Evolutionary conservation across 345 rosid genomes (phyloP).

Genomic region (Eucalyptus cladocalyx): DNA sequence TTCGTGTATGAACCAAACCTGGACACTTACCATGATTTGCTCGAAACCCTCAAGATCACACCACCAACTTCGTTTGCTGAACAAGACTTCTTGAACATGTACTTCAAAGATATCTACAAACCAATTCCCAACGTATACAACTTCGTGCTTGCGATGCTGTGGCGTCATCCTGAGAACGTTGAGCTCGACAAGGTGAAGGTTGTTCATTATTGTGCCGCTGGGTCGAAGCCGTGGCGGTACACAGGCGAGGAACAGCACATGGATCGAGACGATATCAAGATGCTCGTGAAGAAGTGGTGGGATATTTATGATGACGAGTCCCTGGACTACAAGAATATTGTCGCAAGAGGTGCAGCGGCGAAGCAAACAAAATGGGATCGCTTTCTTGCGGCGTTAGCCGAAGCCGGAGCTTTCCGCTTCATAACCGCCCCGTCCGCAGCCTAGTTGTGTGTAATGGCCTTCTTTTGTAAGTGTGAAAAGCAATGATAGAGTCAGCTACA

Average conservation of each 20-base stretch:
- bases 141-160: constrained; percentile 29
- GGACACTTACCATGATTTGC: constrained; percentile 7
- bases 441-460: not conserved
- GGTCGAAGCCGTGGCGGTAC: constrained; percentile 40
- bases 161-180: constrained; percentile 36
- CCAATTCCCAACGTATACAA: constrained; percentile 20
- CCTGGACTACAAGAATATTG: constrained; percentile 10
- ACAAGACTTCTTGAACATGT: constrained; percentile 39
- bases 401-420: constrained; percentile 11
- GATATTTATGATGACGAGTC: constrained; percentile 27
- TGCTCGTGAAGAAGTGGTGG: constrained; percentile 30
- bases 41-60: constrained; percentile 11
- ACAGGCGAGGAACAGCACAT: constrained; percentile 34
- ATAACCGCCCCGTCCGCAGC: constrained; percentile 27
- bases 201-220: constrained; percentile 34
- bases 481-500: not conserved
- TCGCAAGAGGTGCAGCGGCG: not conserved
- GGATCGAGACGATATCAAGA: constrained; percentile 31
- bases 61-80: constrained; percentile 35
- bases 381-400: constrained; percentile 13
- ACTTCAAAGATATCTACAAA: constrained; percentile 24
- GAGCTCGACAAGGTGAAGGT: constrained; percentile 16
- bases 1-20: constrained; percentile 23
- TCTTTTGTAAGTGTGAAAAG: too few species aligned
- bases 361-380: not conserved